A percentile compares a stretch with the other conserved stretches of the same genome.
These are phyloP conservation scores for Phialemoniopsis sp. DNA, from an alignment of 2,329 filamentous ascomycete genomes.

Conservation along the genomic window DNA sequence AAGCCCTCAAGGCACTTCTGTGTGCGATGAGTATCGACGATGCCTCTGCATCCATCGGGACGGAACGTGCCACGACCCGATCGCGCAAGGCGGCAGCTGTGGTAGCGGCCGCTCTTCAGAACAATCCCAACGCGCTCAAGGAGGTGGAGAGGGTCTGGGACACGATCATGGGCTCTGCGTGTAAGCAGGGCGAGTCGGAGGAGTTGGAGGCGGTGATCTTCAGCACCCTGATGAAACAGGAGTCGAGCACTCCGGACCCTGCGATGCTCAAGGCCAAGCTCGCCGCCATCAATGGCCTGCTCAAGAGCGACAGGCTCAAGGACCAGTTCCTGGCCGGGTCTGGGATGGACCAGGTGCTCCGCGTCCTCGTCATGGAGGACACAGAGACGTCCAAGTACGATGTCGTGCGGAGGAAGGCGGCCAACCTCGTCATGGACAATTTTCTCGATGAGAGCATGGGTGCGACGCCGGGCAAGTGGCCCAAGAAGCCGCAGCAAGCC, in stretches of 20 bases:
- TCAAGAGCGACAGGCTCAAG: slow-evolving; percentile 49
- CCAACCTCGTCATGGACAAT: slow-evolving; percentile 56
- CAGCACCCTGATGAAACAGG: slow-evolving; percentile 2
- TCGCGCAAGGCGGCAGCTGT: slow-evolving; percentile 53
- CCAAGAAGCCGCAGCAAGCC: slow-evolving; percentile 26
- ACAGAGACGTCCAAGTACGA: slow-evolving; percentile 43
- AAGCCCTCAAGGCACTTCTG: slow-evolving; percentile 49
- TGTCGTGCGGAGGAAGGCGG: slow-evolving; percentile 47
- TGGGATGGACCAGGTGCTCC: slow-evolving; percentile 51
- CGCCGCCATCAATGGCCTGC: slow-evolving; percentile 48
- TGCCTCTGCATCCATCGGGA: slow-evolving; percentile 10
- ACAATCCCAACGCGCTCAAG: slow-evolving; percentile 58
- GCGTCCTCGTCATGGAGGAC: slow-evolving; percentile 36
- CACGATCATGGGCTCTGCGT: slow-evolving; percentile 30
- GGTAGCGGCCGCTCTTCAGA: slow-evolving; percentile 55
- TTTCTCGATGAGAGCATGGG: slow-evolving; percentile 66
- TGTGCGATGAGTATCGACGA: slow-evolving; percentile 44
- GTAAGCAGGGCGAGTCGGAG: slow-evolving; percentile 14
- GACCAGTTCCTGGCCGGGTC: slow-evolving; percentile 48
- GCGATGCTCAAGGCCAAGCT: slow-evolving; percentile 33
- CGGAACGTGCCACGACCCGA: slow-evolving; percentile 15
- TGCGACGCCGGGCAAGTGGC: slow-evolving; percentile 54
- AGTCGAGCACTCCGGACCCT: slow-evolving; percentile 7
- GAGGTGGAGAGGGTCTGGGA: slow-evolving; percentile 46
- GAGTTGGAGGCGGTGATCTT: background rate